A percentile compares a stretch with the other conserved stretches of the same genome.
phyloP scores from a whole-genome alignment of 2,329 filamentous ascomycete species.

The Shiraia bambusicola region DNA sequence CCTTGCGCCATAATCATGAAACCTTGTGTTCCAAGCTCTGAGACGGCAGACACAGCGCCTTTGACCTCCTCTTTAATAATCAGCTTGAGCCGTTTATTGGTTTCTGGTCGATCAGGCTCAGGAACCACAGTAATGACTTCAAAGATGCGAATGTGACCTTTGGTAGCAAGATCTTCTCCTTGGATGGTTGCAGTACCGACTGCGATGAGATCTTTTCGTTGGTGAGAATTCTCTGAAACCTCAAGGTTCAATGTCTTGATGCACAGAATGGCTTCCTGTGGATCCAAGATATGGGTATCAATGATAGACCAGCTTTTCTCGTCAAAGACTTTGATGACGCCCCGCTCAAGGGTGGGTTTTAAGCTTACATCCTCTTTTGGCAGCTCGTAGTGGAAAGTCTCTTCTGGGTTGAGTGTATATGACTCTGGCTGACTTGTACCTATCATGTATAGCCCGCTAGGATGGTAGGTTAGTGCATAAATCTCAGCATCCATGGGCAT shows the following conservation, averaged over 20 bases:
- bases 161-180: constrained; percentile 85
- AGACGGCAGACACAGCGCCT: constrained; percentile 84
- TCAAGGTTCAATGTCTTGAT: constrained; percentile 84
- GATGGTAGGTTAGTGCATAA: constrained; percentile 74
- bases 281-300: constrained; percentile 71
- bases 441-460: constrained; percentile 73
- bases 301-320: constrained; percentile 76
- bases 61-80: constrained; percentile 89
- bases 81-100: constrained; percentile 79
- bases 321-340: constrained; percentile 75
- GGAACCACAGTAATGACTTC: constrained; percentile 91
- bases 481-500: constrained; percentile 70
- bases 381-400: constrained; percentile 82
- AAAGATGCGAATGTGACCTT: constrained; percentile 85
- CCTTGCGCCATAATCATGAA: constrained; percentile 90
- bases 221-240: constrained; percentile 85
- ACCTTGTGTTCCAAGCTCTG: constrained; percentile 80
- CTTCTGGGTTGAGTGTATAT: constrained; percentile 76
- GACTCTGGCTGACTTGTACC: constrained; percentile 67
- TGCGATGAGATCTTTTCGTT: constrained; percentile 77
- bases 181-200: constrained; percentile 84
- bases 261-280: constrained; percentile 75
- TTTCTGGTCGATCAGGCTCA: constrained; percentile 81
- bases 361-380: constrained; percentile 63
- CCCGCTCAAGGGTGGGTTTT: constrained; percentile 69